A percentile compares a stretch with the other conserved stretches of the same genome.
These are phyloP conservation scores for Apophysomyces elegans DNA, from an alignment of 371 early-diverging fungal genomes.

Conservation along the genomic window DNA sequence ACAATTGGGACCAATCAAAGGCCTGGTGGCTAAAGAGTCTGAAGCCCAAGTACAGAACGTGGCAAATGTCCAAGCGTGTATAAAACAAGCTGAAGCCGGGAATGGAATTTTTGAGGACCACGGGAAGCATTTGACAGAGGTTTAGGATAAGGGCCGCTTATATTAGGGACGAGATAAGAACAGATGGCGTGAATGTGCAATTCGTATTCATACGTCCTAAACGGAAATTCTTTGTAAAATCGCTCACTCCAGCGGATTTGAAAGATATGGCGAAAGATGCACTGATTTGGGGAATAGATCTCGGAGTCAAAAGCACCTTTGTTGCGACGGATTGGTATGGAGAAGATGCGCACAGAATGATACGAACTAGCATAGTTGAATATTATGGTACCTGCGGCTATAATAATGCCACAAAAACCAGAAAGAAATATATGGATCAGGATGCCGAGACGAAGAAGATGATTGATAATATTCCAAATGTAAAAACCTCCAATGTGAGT, in stretches of 20 bases:
- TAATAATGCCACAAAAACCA: constrained; percentile 8
- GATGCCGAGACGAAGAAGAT: constrained; percentile 5
- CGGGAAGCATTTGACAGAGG: too few relatives aligned
- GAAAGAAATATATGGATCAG: neutral
- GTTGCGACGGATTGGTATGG: constrained; percentile 15
- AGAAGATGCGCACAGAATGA: neutral
- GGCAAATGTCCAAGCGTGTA: too few relatives aligned
- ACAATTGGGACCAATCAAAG: too few relatives aligned
- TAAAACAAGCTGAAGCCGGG: too few relatives aligned
- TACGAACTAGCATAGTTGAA: constrained; percentile 7
- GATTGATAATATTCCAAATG: constrained; percentile 7
- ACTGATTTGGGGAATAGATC: constrained; percentile 17
- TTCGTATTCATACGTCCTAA: constrained; percentile 6
- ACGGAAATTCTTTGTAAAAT: neutral
- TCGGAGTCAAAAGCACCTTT: constrained; percentile 14
- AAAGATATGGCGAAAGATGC: neutral
- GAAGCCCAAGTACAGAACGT: too few relatives aligned
- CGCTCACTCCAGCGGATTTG: neutral
- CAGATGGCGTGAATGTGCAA: constrained; percentile 8
- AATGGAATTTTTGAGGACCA: too few relatives aligned
- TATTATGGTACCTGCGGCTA: constrained; percentile 19
- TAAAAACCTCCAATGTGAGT: neutral
- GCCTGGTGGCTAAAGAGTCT: too few relatives aligned
- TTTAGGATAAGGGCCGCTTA: too few relatives aligned
- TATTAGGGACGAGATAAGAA: constrained; percentile 4